Evolutionary conservation across 2,329 filamentous ascomycete species (phyloP).

Genomic region (Setomelanomma holmii): DNA sequence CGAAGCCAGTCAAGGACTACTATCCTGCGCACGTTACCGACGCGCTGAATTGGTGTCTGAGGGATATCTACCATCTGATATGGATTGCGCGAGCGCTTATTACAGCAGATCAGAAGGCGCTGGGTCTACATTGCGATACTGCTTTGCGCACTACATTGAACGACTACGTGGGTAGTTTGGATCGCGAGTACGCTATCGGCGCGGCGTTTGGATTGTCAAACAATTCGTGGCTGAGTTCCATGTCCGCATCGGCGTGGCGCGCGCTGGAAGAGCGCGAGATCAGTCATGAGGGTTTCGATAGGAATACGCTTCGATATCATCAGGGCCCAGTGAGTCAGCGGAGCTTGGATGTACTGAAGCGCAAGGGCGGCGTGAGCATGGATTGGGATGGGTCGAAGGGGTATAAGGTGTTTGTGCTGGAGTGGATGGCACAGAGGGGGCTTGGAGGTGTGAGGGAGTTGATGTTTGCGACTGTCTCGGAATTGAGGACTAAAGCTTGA

Average conservation of each 20-base stretch:
- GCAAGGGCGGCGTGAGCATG: constrained; percentile 70
- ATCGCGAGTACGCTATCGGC: constrained; percentile 48
- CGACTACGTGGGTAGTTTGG: constrained; percentile 50
- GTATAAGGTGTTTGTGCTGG: constrained; percentile 76
- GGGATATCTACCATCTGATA: constrained; percentile 85
- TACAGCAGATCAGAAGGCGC: constrained; percentile 65
- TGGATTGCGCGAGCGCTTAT: constrained; percentile 80
- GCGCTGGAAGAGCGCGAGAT: constrained; percentile 56
- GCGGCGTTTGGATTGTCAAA: constrained; percentile 57
- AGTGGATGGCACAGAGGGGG: constrained; percentile 69
- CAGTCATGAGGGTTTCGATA: constrained; percentile 28
- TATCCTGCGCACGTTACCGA: constrained; percentile 50
- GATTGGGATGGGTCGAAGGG: constrained; percentile 78
- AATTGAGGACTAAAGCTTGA: constrained; percentile 58
- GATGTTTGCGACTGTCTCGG: constrained; percentile 83
- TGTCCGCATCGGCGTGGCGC: constrained; percentile 57
- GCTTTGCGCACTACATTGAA: constrained; percentile 55
- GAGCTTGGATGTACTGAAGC: constrained; percentile 68
- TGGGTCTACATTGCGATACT: constrained; percentile 60
- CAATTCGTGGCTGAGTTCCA: constrained; percentile 53
- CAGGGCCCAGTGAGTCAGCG: constrained; percentile 70
- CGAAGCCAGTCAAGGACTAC: constrained; percentile 49
- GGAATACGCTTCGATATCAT: constrained; percentile 37
- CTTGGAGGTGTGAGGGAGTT: constrained; percentile 72
- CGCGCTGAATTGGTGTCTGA: constrained; percentile 81